Conservation (phyloP, 2,329 filamentous ascomycete species). For the Aspergillus sp. region DNA sequence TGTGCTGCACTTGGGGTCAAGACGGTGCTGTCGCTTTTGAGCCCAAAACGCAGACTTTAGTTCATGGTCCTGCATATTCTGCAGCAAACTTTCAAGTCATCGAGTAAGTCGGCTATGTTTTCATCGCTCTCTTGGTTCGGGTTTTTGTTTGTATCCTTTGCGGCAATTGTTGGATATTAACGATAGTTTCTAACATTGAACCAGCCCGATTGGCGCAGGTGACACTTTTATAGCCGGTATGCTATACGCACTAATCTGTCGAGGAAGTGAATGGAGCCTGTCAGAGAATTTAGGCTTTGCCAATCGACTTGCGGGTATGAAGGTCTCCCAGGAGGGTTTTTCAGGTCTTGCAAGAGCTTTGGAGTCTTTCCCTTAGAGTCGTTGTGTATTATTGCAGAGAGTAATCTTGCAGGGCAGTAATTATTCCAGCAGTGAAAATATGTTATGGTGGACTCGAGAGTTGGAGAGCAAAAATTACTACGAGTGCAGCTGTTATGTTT, state of each 20-base stretch:
- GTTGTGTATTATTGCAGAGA: too few species aligned
- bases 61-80: conserved; percentile 49
- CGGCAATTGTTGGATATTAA: too few species aligned
- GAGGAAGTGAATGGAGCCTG: conserved; percentile 51
- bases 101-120: conserved; percentile 55
- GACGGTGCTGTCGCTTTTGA: conserved; percentile 54
- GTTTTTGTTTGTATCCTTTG: too few species aligned
- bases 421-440: too few species aligned
- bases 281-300: conserved; percentile 59
- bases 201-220: conserved; percentile 70
- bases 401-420: too few species aligned
- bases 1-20: conserved; percentile 63
- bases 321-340: conserved; percentile 69
- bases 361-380: background rate
- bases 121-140: background rate
- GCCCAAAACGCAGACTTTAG: conserved; percentile 33
- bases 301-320: conserved; percentile 66
- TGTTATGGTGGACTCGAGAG: too few species aligned
- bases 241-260: conserved; percentile 61
- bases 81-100: conserved; percentile 49
- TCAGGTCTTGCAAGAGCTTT: conserved; percentile 47
- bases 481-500: too few species aligned
- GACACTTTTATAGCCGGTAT: conserved; percentile 76
- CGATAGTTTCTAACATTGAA: conserved; percentile 14
- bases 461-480: too few species aligned